Evolutionary conservation across 176 grass and related monocot species (phyloP).

Genomic region (Thinopyrum elongatum): DNA sequence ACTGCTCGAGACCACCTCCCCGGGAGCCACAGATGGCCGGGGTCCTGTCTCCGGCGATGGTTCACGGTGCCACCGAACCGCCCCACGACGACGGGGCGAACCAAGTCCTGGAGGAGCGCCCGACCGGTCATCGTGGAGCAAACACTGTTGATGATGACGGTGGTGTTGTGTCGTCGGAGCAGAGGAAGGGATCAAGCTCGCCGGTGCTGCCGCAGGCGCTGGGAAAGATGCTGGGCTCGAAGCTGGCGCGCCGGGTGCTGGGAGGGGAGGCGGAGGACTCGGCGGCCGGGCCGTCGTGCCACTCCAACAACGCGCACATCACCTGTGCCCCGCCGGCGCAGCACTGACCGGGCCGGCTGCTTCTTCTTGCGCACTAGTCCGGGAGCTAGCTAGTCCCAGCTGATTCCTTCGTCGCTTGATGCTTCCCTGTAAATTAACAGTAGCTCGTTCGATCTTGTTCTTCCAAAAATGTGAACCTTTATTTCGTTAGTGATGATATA

Average conservation of each 20-base stretch:
- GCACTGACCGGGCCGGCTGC: neutral
- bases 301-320: neutral
- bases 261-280: neutral
- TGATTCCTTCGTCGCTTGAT: no score
- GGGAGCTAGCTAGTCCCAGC: no score
- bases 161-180: neutral
- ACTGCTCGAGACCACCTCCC: neutral
- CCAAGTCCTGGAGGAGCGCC: neutral
- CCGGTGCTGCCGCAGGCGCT: neutral
- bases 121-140: neutral
- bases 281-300: neutral
- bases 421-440: no score
- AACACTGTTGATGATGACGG: no score
- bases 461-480: no score
- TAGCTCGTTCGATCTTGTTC: no score
- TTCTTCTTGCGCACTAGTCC: no score
- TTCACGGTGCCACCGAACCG: neutral
- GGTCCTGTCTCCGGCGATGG: neutral
- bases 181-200: neutral
- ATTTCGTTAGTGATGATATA: no score
- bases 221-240: neutral
- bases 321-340: neutral
- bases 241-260: neutral
- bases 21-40: neutral
- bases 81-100: neutral